phyloP scores from a whole-genome alignment of 176 grass and related monocot species.

The Calamus simplicifolius region DNA sequence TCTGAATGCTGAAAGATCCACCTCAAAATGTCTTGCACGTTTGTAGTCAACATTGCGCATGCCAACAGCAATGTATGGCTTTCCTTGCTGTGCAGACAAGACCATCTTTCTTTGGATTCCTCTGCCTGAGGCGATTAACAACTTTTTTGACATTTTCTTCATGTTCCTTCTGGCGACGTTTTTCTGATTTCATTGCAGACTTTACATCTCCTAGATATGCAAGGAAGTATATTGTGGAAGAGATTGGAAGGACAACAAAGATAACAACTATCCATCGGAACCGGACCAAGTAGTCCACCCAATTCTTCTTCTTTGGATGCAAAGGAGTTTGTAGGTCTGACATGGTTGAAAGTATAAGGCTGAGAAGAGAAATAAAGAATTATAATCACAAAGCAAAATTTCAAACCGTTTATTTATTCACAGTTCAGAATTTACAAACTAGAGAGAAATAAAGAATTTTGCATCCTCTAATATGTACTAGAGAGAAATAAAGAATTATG shows the following conservation, averaged over 20 bases:
- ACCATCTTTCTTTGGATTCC: conserved; percentile 82
- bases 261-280: conserved; percentile 86
- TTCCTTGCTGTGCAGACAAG: conserved; percentile 90
- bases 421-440: no score
- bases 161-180: conserved; percentile 60
- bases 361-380: no score
- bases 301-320: conserved; percentile 60
- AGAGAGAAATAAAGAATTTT: no score
- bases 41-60: conserved; percentile 98
- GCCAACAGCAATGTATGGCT: conserved; percentile 83
- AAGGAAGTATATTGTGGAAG: conserved; percentile 56
- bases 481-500: no score
- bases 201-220: conserved; percentile 56
- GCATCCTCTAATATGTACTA: no score
- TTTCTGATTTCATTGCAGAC: conserved; percentile 74
- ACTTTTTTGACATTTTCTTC: conserved; percentile 73
- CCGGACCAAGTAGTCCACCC: conserved; percentile 71
- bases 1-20: conserved; percentile 75
- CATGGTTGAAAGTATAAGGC: conserved; percentile 22
- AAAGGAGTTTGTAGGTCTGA: conserved; percentile 51
- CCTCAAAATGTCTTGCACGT: conserved; percentile 73
- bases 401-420: no score
- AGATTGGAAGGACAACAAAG: conserved; percentile 72
- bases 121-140: conserved; percentile 74
- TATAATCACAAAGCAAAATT: no score